Evolutionary conservation across 495 filamentous ascomycete genomes (phyloP).

Genomic region (Bombardia bombarda): DNA sequence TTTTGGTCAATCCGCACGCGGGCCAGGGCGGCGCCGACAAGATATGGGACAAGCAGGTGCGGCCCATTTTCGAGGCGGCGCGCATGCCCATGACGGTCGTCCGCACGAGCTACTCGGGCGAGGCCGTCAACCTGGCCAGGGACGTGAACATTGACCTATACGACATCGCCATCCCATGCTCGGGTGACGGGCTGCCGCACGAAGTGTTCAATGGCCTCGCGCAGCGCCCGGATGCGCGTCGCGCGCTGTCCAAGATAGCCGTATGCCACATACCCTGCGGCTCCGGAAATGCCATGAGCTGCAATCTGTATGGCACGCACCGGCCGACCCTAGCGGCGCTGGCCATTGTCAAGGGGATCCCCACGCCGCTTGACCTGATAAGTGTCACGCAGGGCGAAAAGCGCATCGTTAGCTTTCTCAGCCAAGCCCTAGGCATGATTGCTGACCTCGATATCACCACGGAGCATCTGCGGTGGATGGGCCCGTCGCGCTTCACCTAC

Average conservation of each 20-base stretch:
- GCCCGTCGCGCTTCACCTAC: slow-evolving; percentile 71
- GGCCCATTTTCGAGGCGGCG: slow-evolving; percentile 78
- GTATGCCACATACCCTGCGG: slow-evolving; percentile 88
- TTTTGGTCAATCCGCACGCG: slow-evolving; percentile 85
- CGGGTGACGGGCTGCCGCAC: slow-evolving; percentile 84
- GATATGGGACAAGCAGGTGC: slow-evolving; percentile 66
- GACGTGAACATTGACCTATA: slow-evolving; percentile 70
- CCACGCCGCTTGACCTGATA: slow-evolving; percentile 73
- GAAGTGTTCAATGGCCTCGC: slow-evolving; percentile 93
- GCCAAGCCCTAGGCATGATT: slow-evolving; percentile 82
- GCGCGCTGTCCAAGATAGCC: slow-evolving; percentile 70
- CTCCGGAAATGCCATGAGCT: slow-evolving; percentile 88
- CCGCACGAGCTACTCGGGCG: slow-evolving; percentile 60
- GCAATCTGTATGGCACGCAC: slow-evolving; percentile 78
- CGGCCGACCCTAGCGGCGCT: slow-evolving; percentile 70
- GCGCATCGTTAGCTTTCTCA: slow-evolving; percentile 78
- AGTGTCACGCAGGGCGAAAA: slow-evolving; percentile 74
- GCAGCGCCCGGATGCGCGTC: slow-evolving; percentile 62
- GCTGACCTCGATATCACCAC: slow-evolving; percentile 85
- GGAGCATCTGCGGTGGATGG: slow-evolving; percentile 90
- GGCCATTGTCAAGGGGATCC: slow-evolving; percentile 74
- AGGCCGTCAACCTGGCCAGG: slow-evolving; percentile 72
- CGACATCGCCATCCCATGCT: slow-evolving; percentile 82
- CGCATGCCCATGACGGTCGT: slow-evolving; percentile 70
- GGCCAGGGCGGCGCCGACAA: slow-evolving; percentile 71